These are phyloP conservation scores for Albugo laibachii DNA, from an alignment of 352 stramenopile genomes.

Conservation along the genomic window DNA sequence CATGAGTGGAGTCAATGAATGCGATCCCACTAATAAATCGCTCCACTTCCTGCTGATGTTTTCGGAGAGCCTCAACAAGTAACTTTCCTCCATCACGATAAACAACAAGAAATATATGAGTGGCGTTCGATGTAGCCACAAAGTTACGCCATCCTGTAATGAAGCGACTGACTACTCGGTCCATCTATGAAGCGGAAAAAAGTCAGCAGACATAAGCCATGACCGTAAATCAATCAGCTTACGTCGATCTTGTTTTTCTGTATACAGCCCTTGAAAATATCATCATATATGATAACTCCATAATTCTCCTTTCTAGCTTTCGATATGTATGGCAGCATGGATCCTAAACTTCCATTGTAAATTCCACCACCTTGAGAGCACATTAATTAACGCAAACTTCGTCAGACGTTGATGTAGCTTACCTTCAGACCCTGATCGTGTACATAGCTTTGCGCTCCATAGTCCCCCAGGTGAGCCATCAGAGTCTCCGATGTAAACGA, in stretches of 20 bases:
- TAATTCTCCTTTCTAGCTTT: slow-evolving; percentile 56
- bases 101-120: slow-evolving; percentile 39
- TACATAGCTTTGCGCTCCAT: slow-evolving; percentile 37
- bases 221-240: slow-evolving; percentile 4
- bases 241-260: slow-evolving; percentile 26
- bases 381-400: neutral
- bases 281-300: slow-evolving; percentile 41
- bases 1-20: slow-evolving; percentile 43
- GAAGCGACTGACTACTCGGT: slow-evolving; percentile 27
- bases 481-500: slow-evolving; percentile 45
- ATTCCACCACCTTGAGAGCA: slow-evolving; percentile 24
- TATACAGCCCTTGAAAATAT: slow-evolving; percentile 36
- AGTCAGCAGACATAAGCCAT: neutral
- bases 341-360: slow-evolving; percentile 46
- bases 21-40: slow-evolving; percentile 43
- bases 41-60: slow-evolving; percentile 42
- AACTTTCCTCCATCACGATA: slow-evolving; percentile 36
- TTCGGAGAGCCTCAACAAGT: slow-evolving; percentile 29
- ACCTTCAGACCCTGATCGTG: slow-evolving; percentile 34
- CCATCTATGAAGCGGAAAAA: slow-evolving; percentile 17
- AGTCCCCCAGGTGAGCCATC: slow-evolving; percentile 32
- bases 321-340: slow-evolving; percentile 55
- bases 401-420: neutral
- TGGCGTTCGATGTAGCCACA: slow-evolving; percentile 33
- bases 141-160: slow-evolving; percentile 56